These are phyloP conservation scores for Phytophthora tentaculata DNA, from an alignment of 352 stramenopile species.

Conservation along the genomic window DNA sequence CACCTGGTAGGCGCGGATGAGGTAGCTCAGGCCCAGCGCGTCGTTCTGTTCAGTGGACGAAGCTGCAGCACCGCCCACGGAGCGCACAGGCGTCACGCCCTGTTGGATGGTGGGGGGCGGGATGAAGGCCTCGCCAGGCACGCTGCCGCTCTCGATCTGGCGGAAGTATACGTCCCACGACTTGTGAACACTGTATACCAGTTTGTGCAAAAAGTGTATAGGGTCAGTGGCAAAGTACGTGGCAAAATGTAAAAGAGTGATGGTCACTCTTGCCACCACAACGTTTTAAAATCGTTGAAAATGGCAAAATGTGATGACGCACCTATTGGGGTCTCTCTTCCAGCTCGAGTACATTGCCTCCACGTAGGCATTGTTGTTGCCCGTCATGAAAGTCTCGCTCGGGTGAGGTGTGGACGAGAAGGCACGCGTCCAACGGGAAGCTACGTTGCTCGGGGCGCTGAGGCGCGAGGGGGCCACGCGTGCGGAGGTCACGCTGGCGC, in stretches of 20 bases:
- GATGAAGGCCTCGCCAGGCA: conserved; percentile 86
- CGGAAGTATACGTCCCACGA: conserved; percentile 90
- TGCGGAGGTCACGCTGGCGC: conserved; percentile 30
- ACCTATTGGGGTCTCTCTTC: conserved; percentile 88
- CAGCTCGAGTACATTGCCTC: conserved; percentile 98
- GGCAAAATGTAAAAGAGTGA: conserved; percentile 2
- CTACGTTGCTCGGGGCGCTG: conserved; percentile 17
- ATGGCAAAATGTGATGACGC: conserved; percentile 6
- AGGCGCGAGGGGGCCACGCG: conserved; percentile 17
- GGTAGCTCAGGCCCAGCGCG: conserved; percentile 93
- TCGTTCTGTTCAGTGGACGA: conserved; percentile 69
- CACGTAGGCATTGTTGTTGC: conserved; percentile 95
- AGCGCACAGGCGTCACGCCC: conserved; percentile 72
- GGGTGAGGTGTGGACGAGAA: conserved; percentile 77
- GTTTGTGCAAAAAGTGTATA: conserved; percentile 6
- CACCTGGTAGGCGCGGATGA: conserved; percentile 98
- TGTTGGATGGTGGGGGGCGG: conserved; percentile 77
- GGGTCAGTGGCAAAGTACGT: conserved; percentile 1
- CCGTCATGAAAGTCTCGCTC: conserved; percentile 94
- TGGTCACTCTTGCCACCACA: conserved; percentile 7
- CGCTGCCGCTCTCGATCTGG: conserved; percentile 78
- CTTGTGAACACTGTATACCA: conserved; percentile 74
- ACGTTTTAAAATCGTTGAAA: conserved; percentile 26
- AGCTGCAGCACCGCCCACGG: conserved; percentile 38
- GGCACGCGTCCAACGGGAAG: conserved; percentile 43